phyloP scores from a whole-genome alignment of 371 early-diverging fungal genomes.

The Batkoa obscura region DNA sequence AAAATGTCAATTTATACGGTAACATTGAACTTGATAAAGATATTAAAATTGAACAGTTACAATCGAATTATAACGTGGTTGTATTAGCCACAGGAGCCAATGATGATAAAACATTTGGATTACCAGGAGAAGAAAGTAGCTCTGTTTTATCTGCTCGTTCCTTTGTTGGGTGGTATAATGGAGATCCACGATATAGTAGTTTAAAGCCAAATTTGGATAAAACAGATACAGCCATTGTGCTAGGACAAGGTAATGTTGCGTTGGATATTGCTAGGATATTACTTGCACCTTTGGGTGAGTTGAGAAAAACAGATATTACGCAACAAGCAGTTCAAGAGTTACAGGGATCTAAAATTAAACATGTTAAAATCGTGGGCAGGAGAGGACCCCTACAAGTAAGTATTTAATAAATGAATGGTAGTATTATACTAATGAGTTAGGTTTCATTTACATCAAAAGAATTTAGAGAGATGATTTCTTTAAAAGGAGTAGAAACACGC shows the following conservation, averaged over 20 bases:
- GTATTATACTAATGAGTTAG: too few relatives aligned
- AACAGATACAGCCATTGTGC: slow-evolving; percentile 42
- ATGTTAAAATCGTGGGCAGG: slow-evolving; percentile 76
- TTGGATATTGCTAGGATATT: slow-evolving; percentile 84
- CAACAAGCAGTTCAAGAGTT: slow-evolving; percentile 51
- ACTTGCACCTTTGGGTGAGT: slow-evolving; percentile 42
- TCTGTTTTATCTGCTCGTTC: slow-evolving; percentile 60
- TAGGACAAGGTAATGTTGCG: slow-evolving; percentile 96
- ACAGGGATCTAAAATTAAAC: slow-evolving; percentile 39
- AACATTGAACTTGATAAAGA: slow-evolving; percentile 44
- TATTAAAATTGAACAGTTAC: slow-evolving; percentile 33
- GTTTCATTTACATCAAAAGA: slow-evolving; percentile 87
- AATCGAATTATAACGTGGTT: slow-evolving; percentile 49
- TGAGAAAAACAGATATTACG: slow-evolving; percentile 76
- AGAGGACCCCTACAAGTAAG: slow-evolving; percentile 89
- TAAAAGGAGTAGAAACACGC: slow-evolving; percentile 35
- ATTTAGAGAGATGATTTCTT: slow-evolving; percentile 74
- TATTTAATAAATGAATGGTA: too few relatives aligned
- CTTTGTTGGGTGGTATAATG: slow-evolving; percentile 94
- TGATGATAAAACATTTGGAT: slow-evolving; percentile 44
- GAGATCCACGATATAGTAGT: slow-evolving; percentile 38
- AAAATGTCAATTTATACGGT: slow-evolving; percentile 57
- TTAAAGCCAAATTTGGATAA: slow-evolving; percentile 35
- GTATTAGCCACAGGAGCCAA: slow-evolving; percentile 79
- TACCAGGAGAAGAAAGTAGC: slow-evolving; percentile 27